These are phyloP conservation scores for Purshia tridentata DNA, from an alignment of 306 rosid species.

Conservation along the genomic window DNA sequence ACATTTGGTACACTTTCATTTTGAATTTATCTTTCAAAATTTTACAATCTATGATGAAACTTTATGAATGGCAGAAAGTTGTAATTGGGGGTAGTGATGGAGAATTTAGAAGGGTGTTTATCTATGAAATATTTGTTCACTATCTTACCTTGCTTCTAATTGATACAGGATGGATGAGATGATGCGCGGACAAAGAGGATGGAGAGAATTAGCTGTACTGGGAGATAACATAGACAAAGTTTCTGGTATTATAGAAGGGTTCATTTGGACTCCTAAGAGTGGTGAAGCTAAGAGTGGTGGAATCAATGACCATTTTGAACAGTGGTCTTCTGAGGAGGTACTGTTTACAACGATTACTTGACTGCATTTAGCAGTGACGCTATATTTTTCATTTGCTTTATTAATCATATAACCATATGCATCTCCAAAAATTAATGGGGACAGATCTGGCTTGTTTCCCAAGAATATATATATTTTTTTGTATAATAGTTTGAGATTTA, in stretches of 20 bases:
- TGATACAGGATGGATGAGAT: constrained; percentile 91
- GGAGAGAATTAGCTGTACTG: constrained; percentile 90
- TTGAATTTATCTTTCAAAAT: background rate
- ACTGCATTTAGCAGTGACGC: constrained; percentile 15
- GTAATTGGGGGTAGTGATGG: background rate
- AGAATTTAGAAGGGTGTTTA: constrained; percentile 21
- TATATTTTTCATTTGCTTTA: constrained; percentile 2
- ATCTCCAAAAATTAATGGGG: constrained; percentile 1
- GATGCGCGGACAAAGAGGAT: constrained; percentile 96
- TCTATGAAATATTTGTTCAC: constrained; percentile 23
- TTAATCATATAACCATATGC: background rate
- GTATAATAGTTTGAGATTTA: background rate
- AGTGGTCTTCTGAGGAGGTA: constrained; percentile 95
- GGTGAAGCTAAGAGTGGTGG: constrained; percentile 37
- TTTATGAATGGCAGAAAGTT: background rate
- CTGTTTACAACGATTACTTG: constrained; percentile 25
- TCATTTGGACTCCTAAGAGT: constrained; percentile 73
- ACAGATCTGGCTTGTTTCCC: background rate
- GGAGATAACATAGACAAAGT: constrained; percentile 84
- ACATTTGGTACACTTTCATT: background rate
- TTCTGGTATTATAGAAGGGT: constrained; percentile 78
- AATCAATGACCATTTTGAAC: constrained; percentile 43
- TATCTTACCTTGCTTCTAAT: constrained; percentile 18
- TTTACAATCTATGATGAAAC: background rate
- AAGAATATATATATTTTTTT: background rate